Evolutionary conservation across 768 basidiomycete genomes (phyloP).

Genomic region (Sarcodon aspratus): DNA sequence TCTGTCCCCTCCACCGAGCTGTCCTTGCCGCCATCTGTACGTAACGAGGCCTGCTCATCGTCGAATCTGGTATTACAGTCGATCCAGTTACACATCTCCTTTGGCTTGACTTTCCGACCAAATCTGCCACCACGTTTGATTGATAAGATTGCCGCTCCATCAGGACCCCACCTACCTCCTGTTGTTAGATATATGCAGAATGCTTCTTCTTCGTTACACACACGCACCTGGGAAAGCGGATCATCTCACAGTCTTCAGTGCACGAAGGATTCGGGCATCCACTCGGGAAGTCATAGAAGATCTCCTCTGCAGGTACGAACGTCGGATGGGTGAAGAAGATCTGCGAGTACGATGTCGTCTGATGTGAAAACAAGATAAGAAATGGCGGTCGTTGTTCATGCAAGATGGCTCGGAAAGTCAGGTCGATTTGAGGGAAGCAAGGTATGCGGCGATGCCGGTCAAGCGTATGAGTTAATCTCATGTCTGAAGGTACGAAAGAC

Average conservation of each 20-base stretch:
- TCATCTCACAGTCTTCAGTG: conserved; percentile 75
- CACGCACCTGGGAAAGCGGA: conserved; percentile 50
- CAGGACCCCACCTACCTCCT: conserved; percentile 29
- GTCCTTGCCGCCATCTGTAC: conserved; percentile 23
- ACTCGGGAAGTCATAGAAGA: conserved; percentile 70
- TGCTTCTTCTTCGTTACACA: no score
- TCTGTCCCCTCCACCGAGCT: conserved; percentile 26
- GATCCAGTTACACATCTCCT: conserved; percentile 78
- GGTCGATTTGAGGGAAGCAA: conserved; percentile 76
- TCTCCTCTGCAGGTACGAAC: conserved; percentile 60
- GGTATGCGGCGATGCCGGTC: conserved; percentile 62
- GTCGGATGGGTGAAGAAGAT: conserved; percentile 66
- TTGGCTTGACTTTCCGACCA: conserved; percentile 31
- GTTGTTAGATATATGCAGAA: no score
- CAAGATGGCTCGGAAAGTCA: conserved; percentile 64
- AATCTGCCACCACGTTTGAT: conserved; percentile 44
- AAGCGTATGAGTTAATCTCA: conserved; percentile 57
- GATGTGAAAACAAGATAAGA: conserved; percentile 68
- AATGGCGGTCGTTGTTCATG: conserved; percentile 71
- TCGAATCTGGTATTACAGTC: conserved; percentile 56
- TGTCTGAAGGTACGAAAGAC: conserved; percentile 27
- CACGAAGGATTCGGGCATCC: conserved; percentile 74
- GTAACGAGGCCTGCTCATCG: conserved; percentile 21
- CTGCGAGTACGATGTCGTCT: conserved; percentile 72
- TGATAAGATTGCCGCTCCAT: conserved; percentile 49